Evolutionary conservation across 805 yeast species (phyloP).

Genomic region (Candida piceae): DNA sequence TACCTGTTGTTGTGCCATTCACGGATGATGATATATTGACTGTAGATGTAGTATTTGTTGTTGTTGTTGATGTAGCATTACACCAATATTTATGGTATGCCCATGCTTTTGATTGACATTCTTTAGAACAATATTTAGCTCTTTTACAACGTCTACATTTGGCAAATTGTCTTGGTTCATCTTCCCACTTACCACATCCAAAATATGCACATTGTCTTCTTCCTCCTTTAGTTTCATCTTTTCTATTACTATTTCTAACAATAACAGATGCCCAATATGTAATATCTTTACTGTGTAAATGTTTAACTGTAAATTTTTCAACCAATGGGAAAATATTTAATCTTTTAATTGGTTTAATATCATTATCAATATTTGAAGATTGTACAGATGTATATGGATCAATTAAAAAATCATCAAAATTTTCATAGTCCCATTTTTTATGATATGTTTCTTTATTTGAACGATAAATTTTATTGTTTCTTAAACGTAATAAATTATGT

Average conservation of each 20-base stretch:
- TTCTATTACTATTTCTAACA: constrained; percentile 91
- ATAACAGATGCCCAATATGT: constrained; percentile 98
- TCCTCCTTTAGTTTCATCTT: constrained; percentile 83
- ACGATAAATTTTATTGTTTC: constrained; percentile 25
- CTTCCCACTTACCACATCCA: constrained; percentile 93
- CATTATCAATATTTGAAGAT: constrained; percentile 22
- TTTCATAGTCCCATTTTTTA: constrained; percentile 38
- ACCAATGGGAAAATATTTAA: constrained; percentile 84
- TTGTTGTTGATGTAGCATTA: constrained; percentile 29
- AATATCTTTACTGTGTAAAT: constrained; percentile 67
- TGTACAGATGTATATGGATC: neutral
- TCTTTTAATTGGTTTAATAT: constrained; percentile 38
- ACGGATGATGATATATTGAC: neutral
- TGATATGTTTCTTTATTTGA: constrained; percentile 23
- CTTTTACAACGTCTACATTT: constrained; percentile 92
- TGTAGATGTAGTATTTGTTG: constrained; percentile 1
- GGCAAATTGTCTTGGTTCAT: constrained; percentile 84
- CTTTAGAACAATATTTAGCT: constrained; percentile 90
- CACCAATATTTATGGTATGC: constrained; percentile 94
- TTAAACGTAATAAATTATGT: constrained; percentile 21
- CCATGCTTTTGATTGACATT: constrained; percentile 92
- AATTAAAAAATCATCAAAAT: neutral
- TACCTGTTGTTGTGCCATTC: neutral
- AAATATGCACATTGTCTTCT: constrained; percentile 93
- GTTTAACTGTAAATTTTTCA: constrained; percentile 76